Evolutionary conservation across 2,329 filamentous ascomycete species (phyloP), one percentile per base, ranked within the genome.

Genomic region (Aspergillus japonicus): DNA sequence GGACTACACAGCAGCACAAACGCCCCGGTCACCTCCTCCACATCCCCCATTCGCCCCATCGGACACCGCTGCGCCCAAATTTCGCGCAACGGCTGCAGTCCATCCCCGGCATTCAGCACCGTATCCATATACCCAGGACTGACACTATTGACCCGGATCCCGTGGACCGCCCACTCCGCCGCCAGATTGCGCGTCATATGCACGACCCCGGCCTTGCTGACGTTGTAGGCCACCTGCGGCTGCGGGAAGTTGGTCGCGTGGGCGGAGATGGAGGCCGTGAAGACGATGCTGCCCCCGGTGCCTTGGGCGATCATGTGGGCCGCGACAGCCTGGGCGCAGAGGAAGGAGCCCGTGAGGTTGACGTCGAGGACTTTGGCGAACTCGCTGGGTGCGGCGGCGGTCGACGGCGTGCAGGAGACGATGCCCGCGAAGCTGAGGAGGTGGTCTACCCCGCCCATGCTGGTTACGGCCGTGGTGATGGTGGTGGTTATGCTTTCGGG

Each of bases 91-190:
- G 79, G 78, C 11, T 80, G 80, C 50, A 90, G 71, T 0, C 83
- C 84, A 7, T 83, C 81, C 0, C 87, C 87, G 60, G 86, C 86
- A 68, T 91, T 92, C 51, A 92, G 74, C 12, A 90, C 84, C 0
- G 89, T 91, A 67, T 91, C 89, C 86, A 92, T 91, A 66, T 92
- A 92, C 0, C 89, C 89, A 0, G 90, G 90, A 44, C 82, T 86
- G 49, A 93, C 81, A 19, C 81, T 85, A 66, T 93, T 92, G 5
- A 89, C 86, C 2, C 87, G 76, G 61, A 93, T 90, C 0, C 90
- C 89, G 69, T 88, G 82, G 1, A 79, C 75, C 1, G 87, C 87
- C 89, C 89, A 92, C 73, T 93, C 90, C 0, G 87, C 88, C 0
- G 89, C 89, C 16, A 92, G 75, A 39, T 81, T 87, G 63, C 82